Conservation (phyloP, 495 filamentous ascomycete genomes). For the Aspergillus sparsus region DNA sequence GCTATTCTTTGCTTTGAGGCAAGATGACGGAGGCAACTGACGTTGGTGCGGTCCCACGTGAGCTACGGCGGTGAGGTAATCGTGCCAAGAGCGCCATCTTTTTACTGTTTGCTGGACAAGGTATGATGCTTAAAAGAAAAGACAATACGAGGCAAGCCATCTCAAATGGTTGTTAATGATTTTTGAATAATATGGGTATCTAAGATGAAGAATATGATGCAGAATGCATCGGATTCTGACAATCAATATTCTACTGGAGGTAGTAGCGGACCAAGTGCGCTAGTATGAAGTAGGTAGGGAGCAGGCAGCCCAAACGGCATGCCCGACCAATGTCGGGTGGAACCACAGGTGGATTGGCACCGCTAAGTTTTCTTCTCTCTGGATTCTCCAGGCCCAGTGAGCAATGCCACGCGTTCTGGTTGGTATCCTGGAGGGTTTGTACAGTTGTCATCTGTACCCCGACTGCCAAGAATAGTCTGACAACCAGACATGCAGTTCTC, state of each 20-base stretch:
- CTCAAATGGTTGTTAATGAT: neutral
- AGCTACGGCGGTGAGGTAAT: slow-evolving; percentile 24
- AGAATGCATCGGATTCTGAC: slow-evolving; percentile 6
- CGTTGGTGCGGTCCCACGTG: slow-evolving; percentile 26
- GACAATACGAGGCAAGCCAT: neutral
- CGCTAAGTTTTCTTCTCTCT: neutral
- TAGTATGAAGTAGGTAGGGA: slow-evolving; percentile 8
- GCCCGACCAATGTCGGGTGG: slow-evolving; percentile 21
- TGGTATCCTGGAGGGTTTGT: neutral
- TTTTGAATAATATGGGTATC: slow-evolving; percentile 25
- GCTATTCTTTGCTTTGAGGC: slow-evolving; percentile 1
- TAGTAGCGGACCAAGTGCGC: slow-evolving; percentile 9
- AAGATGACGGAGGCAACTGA: slow-evolving; percentile 6
- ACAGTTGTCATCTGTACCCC: slow-evolving; percentile 11
- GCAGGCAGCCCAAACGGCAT: slow-evolving; percentile 16
- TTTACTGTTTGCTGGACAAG: slow-evolving; percentile 9
- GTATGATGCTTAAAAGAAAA: neutral
- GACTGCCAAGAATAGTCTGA: neutral
- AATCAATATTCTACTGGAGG: slow-evolving; percentile 10
- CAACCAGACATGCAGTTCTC: neutral
- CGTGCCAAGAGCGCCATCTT: neutral
- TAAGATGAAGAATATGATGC: slow-evolving; percentile 16
- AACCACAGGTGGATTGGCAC: slow-evolving; percentile 18
- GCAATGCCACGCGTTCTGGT: slow-evolving; percentile 8
- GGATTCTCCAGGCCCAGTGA: slow-evolving; percentile 14